Base-by-base conservation (phyloP, 306 rosid species). In the Delonix regia region DNA sequence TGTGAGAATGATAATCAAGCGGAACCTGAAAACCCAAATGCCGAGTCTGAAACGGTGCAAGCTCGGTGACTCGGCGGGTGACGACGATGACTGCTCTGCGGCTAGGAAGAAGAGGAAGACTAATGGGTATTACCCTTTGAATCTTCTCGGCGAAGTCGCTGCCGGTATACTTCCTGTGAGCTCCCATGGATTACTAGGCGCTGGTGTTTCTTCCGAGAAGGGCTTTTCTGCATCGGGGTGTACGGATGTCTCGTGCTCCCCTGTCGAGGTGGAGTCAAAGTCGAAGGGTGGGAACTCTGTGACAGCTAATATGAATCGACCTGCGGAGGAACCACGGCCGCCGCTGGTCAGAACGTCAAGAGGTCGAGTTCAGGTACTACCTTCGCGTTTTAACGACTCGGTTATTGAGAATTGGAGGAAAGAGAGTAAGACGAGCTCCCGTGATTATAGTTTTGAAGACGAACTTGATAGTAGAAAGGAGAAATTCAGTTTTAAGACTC, bases 401-500 rank as follows among this genome's bases (percentile, higher is more conserved):
- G 98, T 96, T 49, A 90, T 96, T 69, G 99, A 96, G 80, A 89
- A 96, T 86, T 96, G 99, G 99, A 91, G 80, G 88, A 93, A 96
- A 59, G 99, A 93, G 12, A 65, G 90, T 36, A 95, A 87, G 86
- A 83, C 75, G 36, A 82, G 78, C 75, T 34, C 80, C 73, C 89
- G 83, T 38, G 92, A 92, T 78, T 18, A 57, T 80, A 85, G 82
- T 39, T 52, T 71, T 30, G 90, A 91, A 28, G 96, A 87, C 5
- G 97, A 86, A 36, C 45, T 71, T 59, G 89, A 89, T 55, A 80
- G 82, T 82, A 88, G 82, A 57, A 89, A 84, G 71, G 97, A 86
- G 49, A 87, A 84, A 34, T 76, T 82, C 62, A 77, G 87, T 78
- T 87, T 87, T 49, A 93, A 65, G 66, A 71, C 86, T 36, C 80